Evolutionary conservation across 75 land plant species (phyloP), one percentile per base, ranked within the genome.

Genomic region (Sequoiadendron giganteum): DNA sequence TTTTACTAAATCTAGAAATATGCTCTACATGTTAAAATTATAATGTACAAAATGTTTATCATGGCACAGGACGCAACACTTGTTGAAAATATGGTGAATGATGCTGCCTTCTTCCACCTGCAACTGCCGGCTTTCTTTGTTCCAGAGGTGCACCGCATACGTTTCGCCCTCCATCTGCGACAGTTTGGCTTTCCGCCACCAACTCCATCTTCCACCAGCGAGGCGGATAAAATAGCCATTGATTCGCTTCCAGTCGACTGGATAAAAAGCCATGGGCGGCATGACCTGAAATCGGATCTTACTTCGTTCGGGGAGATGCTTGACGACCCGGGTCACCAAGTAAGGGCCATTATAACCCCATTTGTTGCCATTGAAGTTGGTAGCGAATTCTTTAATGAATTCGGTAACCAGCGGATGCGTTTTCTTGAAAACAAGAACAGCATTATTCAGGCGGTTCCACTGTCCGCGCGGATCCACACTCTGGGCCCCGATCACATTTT

Each of bases 341-440:
- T 95, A 94, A 1, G 99, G 99, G 5, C 97, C 99, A 80, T 97
- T 97, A 87, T 95, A 92, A 1, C 99, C 99, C 99, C 99, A 97
- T 73, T 87, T 95, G 65, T 90, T 96, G 16, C 99, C 99, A 4
- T 90, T 78, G 47, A 90, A 92, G 14, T 86, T 86, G 1, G 10
- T 32, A 11, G 85, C 73, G 36, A 92, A 92, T 87, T 92, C 93
- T 32, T 84, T 10, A 0, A 92, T 58, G 42, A 92, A 88, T 21
- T 86, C 84, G 6, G 3, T 52, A 19, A 92, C 18, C 48, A 86
- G 34, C 1, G 93, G 90, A 40, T 86, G 87, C 75, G 30, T 19
- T 73, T 85, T 61, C 39, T 90, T 86, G 80, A 92, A 92, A 3
- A 81, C 85, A 47, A 92, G 48, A 56, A 92, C 92, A 1, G 92